Evolutionary conservation across 768 basidiomycete genomes (phyloP).

Genomic region (Mycena sanguinolenta): DNA sequence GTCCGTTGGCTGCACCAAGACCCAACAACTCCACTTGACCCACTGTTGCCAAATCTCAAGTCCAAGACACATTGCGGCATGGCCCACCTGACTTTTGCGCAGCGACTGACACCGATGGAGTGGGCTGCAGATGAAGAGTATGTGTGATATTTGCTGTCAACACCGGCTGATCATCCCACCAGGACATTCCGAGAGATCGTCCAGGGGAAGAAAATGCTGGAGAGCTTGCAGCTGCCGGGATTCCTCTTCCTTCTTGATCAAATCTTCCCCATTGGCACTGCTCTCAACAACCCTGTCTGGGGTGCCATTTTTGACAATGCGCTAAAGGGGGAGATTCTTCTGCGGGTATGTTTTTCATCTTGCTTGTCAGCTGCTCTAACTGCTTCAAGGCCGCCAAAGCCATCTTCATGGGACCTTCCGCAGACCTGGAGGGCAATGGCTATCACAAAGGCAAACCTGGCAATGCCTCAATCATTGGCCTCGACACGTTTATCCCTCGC

Average conservation of each 20-base stretch:
- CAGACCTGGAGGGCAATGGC: constrained; percentile 5
- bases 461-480: neutral
- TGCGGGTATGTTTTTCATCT: constrained; percentile 1
- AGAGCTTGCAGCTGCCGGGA: neutral
- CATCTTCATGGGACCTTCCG: constrained; percentile 8
- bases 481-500: neutral
- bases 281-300: neutral
- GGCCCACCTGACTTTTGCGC: neutral
- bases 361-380: neutral
- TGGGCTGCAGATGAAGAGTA: neutral
- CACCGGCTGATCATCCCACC: neutral
- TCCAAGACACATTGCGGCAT: neutral
- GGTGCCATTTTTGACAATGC: neutral
- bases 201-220: neutral
- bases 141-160: neutral
- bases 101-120: neutral
- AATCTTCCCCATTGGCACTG: neutral
- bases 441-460: constrained; percentile 11
- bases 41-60: neutral
- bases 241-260: constrained; percentile 13
- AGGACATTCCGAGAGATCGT: neutral
- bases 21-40: neutral
- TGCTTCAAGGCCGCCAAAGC: constrained; percentile 13
- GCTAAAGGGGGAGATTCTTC: neutral
- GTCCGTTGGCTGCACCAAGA: neutral